Evolutionary conservation across 1,284 basidiomycete genomes (phyloP).

Genomic region (Ganoderma sp.): DNA sequence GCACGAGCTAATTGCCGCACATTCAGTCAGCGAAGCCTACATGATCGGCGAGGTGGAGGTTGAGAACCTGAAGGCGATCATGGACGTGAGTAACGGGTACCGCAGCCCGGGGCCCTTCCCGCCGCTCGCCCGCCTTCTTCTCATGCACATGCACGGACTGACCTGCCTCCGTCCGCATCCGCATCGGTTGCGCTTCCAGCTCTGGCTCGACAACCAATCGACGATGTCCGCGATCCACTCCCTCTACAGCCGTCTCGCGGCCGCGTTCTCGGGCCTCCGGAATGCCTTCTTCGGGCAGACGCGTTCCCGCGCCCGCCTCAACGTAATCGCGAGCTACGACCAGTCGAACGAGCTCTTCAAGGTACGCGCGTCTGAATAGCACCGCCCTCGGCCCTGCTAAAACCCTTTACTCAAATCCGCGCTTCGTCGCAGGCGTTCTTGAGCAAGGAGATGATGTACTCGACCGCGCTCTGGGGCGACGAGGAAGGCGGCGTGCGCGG

Average conservation of each 20-base stretch:
- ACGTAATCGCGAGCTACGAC: constrained; percentile 90
- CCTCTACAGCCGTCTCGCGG: constrained; percentile 66
- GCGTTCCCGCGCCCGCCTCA: constrained; percentile 76
- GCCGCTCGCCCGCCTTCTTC: constrained; percentile 12
- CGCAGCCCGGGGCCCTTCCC: constrained; percentile 4
- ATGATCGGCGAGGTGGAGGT: constrained; percentile 84
- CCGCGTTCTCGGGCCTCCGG: constrained; percentile 72
- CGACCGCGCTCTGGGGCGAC: constrained; percentile 81
- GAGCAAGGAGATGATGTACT: constrained; percentile 92
- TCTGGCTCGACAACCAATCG: constrained; percentile 85
- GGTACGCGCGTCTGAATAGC: constrained; percentile 43
- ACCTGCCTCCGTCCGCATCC: not conserved
- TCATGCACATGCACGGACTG: constrained; percentile 8
- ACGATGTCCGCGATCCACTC: constrained; percentile 72
- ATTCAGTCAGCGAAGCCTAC: constrained; percentile 84
- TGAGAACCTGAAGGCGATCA: constrained; percentile 72
- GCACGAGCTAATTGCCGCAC: constrained; percentile 11
- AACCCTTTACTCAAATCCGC: not conserved
- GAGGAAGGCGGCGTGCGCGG: constrained; percentile 75
- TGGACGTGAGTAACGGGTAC: constrained; percentile 65
- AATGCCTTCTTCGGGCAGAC: constrained; percentile 86
- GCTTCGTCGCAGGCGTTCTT: constrained; percentile 67
- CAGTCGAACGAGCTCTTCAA: constrained; percentile 85
- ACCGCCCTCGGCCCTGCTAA: constrained; percentile 1
- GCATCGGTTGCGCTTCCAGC: constrained; percentile 48